phyloP scores from a whole-genome alignment of 2,329 filamentous ascomycete genomes.

The Paraconiothyrium sp. region DNA sequence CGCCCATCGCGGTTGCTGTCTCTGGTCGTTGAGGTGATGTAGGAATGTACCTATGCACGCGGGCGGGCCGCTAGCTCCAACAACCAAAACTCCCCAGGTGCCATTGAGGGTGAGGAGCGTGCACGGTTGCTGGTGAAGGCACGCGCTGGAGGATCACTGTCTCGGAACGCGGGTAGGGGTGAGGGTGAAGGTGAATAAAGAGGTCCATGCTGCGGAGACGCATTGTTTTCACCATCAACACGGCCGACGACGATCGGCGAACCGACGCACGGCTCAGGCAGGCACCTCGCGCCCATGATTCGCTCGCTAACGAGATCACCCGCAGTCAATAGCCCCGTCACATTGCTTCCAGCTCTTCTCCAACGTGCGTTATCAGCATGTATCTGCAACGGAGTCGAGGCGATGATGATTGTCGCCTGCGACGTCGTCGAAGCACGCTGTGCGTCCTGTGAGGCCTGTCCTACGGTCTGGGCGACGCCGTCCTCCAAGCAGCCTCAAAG shows the following conservation, averaged over 20 bases:
- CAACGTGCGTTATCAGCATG: not conserved
- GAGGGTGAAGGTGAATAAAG: not conserved
- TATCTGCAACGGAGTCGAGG: not conserved
- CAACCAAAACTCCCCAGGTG: not conserved
- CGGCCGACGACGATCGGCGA: not conserved
- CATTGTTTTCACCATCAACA: constrained; percentile 10
- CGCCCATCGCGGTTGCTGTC: constrained; percentile 29
- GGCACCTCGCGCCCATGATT: not conserved
- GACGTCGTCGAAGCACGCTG: not conserved
- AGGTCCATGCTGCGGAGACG: not conserved
- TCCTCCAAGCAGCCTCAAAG: no score
- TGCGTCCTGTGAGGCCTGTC: not conserved
- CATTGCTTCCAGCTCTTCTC: not conserved
- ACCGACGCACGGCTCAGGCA: constrained; percentile 2
- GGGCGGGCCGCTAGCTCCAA: constrained; percentile 1
- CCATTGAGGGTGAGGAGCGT: constrained; percentile 6
- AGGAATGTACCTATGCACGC: constrained; percentile 9
- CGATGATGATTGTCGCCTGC: not conserved
- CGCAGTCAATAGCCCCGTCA: not conserved
- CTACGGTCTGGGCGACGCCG: not conserved
- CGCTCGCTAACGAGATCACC: constrained; percentile 9
- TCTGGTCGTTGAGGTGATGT: constrained; percentile 8
- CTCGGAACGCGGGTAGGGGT: not conserved
- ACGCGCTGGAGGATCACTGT: not conserved
- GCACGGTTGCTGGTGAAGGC: not conserved